Evolutionary conservation across 176 grass and related monocot genomes (phyloP).

Genomic region (Oryza glaberrima): DNA sequence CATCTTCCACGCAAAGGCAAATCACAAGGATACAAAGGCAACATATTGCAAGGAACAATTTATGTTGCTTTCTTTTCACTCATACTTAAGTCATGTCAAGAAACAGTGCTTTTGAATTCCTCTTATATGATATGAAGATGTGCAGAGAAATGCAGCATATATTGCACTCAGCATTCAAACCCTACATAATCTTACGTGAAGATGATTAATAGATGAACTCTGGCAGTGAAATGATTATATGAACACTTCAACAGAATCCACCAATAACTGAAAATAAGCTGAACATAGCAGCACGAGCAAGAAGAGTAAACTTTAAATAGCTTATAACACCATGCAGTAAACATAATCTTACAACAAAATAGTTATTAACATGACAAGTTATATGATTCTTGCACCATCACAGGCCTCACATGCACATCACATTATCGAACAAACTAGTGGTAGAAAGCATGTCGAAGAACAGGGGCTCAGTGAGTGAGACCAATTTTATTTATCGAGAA

Average conservation of each 20-base stretch:
- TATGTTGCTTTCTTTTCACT: background rate
- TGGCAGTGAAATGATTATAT: background rate
- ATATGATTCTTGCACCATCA: constrained; percentile 12
- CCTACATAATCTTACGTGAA: background rate
- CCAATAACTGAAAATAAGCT: background rate
- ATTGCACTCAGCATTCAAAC: background rate
- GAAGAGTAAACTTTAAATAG: background rate
- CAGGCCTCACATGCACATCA: constrained; percentile 5
- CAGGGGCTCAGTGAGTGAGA: constrained; percentile 7
- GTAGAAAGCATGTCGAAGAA: background rate
- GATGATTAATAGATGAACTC: too few species aligned
- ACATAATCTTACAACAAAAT: constrained; percentile 37
- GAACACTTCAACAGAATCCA: background rate
- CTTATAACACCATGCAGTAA: background rate
- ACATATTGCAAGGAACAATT: background rate
- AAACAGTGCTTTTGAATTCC: background rate
- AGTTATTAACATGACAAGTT: background rate
- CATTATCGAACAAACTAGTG: constrained; percentile 6
- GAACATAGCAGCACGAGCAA: background rate
- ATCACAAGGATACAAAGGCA: background rate
- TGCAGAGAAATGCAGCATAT: background rate
- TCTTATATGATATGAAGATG: background rate
- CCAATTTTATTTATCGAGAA: constrained; percentile 41
- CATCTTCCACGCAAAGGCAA: constrained; percentile 35
- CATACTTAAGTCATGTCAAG: background rate